Conservation (phyloP, 192 early-diverging fungal genomes). For the Mortierella antarctica region DNA sequence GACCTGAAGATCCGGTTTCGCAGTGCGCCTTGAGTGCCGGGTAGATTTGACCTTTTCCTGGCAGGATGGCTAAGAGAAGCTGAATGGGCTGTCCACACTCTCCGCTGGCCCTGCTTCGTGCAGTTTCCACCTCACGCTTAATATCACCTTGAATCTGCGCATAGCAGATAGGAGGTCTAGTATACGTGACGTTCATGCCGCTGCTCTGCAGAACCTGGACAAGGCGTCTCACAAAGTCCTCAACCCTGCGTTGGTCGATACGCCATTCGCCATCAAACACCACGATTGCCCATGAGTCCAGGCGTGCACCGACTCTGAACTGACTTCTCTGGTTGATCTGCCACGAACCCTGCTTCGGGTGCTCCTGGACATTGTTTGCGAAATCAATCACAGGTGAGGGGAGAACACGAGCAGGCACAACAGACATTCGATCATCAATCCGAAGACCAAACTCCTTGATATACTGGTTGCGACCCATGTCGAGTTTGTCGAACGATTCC, state of each 20-base stretch:
- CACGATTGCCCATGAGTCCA: conserved; percentile 21
- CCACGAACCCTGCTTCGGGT: conserved; percentile 15
- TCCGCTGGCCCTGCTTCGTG: background rate
- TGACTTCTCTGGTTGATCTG: background rate
- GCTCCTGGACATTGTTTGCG: conserved; percentile 12
- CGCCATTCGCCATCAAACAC: conserved; percentile 15
- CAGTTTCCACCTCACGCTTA: background rate
- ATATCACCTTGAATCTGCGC: conserved; percentile 5
- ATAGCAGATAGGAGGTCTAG: conserved; percentile 13
- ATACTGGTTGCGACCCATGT: conserved; percentile 74
- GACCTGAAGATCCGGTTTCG: background rate
- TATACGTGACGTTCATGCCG: conserved; percentile 4
- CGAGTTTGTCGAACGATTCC: conserved; percentile 71
- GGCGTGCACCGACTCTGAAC: background rate
- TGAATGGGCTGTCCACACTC: background rate
- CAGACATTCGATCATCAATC: conserved; percentile 69
- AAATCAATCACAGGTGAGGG: conserved; percentile 60
- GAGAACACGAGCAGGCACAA: conserved; percentile 56
- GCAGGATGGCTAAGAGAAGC: conserved; percentile 5
- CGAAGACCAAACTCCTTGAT: conserved; percentile 78
- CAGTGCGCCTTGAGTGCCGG: conserved; percentile 14
- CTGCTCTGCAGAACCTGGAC: background rate
- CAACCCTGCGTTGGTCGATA: background rate
- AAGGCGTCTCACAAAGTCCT: conserved; percentile 4
- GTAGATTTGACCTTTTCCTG: conserved; percentile 16